phyloP scores from a whole-genome alignment of 495 filamentous ascomycete species.

The Apodospora peruviana region DNA sequence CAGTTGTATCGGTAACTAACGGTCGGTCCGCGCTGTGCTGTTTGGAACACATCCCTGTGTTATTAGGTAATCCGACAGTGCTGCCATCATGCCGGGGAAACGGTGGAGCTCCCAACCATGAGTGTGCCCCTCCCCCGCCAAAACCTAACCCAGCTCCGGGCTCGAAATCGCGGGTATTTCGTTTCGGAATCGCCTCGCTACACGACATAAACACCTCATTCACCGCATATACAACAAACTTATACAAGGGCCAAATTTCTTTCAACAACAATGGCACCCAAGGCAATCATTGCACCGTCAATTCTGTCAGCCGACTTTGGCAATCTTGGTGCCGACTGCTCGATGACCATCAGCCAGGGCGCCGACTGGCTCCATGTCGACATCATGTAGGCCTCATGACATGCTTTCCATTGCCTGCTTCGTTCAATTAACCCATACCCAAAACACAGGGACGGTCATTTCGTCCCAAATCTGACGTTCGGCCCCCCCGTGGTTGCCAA shows the following conservation, averaged over 20 bases:
- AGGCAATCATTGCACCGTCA: slow-evolving; percentile 92
- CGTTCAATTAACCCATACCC: slow-evolving; percentile 11
- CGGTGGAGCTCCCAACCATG: no score
- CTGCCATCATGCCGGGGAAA: no score
- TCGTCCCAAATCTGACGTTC: slow-evolving; percentile 97
- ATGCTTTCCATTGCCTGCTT: no score
- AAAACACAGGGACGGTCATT: slow-evolving; percentile 80
- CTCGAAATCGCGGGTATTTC: no score
- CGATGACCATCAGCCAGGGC: slow-evolving; percentile 70
- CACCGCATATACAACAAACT: neutral
- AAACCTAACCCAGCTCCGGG: neutral
- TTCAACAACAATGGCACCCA: slow-evolving; percentile 64
- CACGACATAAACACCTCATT: neutral
- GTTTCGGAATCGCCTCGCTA: neutral
- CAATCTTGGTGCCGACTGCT: slow-evolving; percentile 77
- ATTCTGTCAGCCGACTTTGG: slow-evolving; percentile 96
- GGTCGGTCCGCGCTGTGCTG: no score
- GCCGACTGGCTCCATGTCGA: slow-evolving; percentile 89
- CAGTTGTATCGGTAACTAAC: no score
- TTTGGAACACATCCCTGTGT: no score
- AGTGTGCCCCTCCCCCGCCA: slow-evolving; percentile 1
- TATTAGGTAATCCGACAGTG: no score
- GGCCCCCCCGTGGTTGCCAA: slow-evolving; percentile 89
- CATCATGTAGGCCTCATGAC: slow-evolving; percentile 62
- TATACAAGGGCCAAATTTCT: no score